Evolutionary conservation across 495 filamentous ascomycete genomes (phyloP), one percentile per base, ranked within the genome.

Genomic region (Tuber indicum): DNA sequence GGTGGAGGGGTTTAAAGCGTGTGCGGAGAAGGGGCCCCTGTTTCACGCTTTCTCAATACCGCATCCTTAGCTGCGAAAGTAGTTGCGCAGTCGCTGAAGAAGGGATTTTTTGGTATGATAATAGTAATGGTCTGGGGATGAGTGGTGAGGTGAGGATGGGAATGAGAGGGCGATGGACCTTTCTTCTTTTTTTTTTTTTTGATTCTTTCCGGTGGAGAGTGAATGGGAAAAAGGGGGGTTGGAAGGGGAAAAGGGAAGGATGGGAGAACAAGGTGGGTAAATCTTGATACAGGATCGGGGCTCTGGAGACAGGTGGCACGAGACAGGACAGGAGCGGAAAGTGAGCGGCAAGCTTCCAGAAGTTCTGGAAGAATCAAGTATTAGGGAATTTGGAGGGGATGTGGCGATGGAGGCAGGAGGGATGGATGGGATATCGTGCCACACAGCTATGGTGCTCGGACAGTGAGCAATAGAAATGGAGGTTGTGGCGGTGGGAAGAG

Each of bases 321-420:
- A 80, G 71, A 80, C 78, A 80, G 47, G 71, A 70, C 71, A 74
- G 74, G 79, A 79, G 78, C 72, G 69, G 69, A 77, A 78, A 71
- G 58, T 72, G 77, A 79, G 66, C 72, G 66, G 36, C 47, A 41
- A 69, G 77, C 78, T 80, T 80, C 78, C 71, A 76, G 78, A 80
- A 80, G 78, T 80, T 80, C 78, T 80, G 78, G 78, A 80, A 80
- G 78, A 72, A 80, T 79, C 58, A 19, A 8, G 58, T 66, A 66
- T 66, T 36, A 26, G 58, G 3, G 3, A n/a, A 62, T 62, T 62
- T 62, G 52, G 52, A 62, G 32, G 52, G 52, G 52, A 36, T 66
- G 58, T 66, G 58, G 5, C 0, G 26, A 36, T 66, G 58, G 58
- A 66, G 58, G 58, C 3, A 32, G 58, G 52, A 58, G 52, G 52